Base-by-base conservation (phyloP, 305 asterid species). In the Caryopteris hybrid region DNA sequence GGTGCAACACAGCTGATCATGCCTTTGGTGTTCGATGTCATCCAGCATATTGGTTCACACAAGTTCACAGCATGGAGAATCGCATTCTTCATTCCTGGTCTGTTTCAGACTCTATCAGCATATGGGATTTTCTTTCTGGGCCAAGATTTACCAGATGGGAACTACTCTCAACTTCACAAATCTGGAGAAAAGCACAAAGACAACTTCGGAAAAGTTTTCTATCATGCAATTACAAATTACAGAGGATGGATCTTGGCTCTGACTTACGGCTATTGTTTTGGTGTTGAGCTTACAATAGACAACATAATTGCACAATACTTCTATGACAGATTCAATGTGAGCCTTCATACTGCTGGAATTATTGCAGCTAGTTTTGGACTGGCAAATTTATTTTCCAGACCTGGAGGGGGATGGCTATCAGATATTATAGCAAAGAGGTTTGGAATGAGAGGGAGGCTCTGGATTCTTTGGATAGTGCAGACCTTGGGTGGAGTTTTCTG, bases 1-100 rank as follows among this genome's bases (percentile, higher is more conserved):
- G 94, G 97, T 0, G 95, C 92, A 0, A 83, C 94, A 0, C 97
- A 91, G 76, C 82, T 91, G n/a, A 88, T 91, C 72, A 91, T 88
- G 97, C 96, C 96, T 0, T 69, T 86, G 0, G 89, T 78, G 0
- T 90, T 74, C 8, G 72, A 73, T 5, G 43, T 85, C 51, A 81
- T 90, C 23, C 73, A 66, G 3, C 61, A 70, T 10, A 80, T 82
- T 0, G 95, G 95, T 2, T 74, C 92, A 0, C 56, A 78, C 2
- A 68, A 75, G n/a, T 91, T 83, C 56, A 86, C 80, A 0, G 95
- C 95, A 0, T 88, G 97, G 97, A 76, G 97, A 56, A 74, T 91
- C 5, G 84, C 96, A 0, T 86, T 91, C 25, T 82, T 91, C 68
- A 66, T 91, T 51, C 96, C 96, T 8, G 96, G 86, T 12, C 22